These are phyloP conservation scores for Fusarium sp. DNA, from an alignment of 2,329 filamentous ascomycete species.

Conservation along the genomic window DNA sequence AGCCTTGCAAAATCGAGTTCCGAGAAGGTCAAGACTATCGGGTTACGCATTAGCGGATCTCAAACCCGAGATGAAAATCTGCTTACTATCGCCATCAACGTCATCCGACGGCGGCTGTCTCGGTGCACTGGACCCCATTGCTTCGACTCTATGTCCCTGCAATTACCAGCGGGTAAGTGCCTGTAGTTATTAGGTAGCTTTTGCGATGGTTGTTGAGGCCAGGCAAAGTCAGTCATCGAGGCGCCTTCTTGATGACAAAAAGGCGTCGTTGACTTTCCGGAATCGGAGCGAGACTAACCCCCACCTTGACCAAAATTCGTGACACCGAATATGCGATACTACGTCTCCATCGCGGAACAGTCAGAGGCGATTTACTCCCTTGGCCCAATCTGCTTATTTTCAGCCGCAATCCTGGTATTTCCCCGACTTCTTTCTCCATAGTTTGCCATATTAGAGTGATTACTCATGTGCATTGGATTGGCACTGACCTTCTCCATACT, in stretches of 20 bases:
- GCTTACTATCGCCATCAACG: constrained; percentile 25
- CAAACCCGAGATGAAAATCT: neutral
- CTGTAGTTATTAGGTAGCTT: neutral
- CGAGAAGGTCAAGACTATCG: constrained; percentile 26
- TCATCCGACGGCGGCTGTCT: constrained; percentile 3
- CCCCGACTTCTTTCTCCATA: neutral
- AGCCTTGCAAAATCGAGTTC: constrained; percentile 31
- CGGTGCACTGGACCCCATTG: neutral
- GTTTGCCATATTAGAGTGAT: neutral
- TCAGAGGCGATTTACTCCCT: neutral
- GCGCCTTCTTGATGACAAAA: constrained; percentile 1
- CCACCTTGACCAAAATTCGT: neutral
- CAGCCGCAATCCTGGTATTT: neutral
- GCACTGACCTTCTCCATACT: neutral
- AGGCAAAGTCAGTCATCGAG: neutral
- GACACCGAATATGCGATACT: neutral
- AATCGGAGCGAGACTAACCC: constrained; percentile 21
- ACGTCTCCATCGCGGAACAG: neutral
- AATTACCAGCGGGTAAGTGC: fast-evolving
- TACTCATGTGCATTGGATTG: neutral
- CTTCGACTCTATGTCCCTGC: neutral
- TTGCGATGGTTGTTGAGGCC: neutral
- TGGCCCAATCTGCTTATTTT: neutral
- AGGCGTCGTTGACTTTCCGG: constrained; percentile 14
- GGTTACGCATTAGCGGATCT: neutral